These are phyloP conservation scores for Yamagishiella unicocca DNA, from an alignment of 139 green algal species.

Conservation along the genomic window DNA sequence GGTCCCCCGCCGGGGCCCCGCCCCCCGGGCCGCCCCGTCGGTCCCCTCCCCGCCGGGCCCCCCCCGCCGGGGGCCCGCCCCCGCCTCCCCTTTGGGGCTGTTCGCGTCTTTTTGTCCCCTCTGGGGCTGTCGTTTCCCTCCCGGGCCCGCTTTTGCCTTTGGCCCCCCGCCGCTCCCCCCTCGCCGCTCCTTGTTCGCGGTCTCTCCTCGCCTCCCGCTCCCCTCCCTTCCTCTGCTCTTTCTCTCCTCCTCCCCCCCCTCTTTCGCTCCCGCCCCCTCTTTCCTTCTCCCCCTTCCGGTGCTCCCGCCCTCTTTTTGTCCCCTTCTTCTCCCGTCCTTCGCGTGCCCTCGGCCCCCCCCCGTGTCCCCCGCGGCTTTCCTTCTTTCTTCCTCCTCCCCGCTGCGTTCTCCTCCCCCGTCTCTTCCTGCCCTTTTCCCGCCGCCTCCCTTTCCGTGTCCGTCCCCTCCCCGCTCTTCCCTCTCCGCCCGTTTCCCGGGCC, in stretches of 20 bases:
- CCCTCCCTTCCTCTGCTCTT: too few relatives aligned
- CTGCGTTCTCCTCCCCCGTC: not conserved
- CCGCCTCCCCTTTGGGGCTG: not conserved
- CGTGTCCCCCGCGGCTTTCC: not conserved
- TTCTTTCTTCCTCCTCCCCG: not conserved
- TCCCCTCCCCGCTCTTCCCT: not conserved
- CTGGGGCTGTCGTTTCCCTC: not conserved
- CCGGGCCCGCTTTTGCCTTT: not conserved
- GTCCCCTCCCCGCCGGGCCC: too few relatives aligned
- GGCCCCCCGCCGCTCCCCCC: not conserved
- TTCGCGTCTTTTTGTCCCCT: not conserved
- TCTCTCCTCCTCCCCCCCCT: not conserved
- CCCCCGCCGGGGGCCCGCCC: too few relatives aligned
- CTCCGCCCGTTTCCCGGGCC: not conserved
- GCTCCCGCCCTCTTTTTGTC: not conserved
- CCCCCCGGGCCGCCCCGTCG: not conserved
- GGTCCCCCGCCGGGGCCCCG: too few relatives aligned
- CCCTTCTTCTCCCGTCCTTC: not conserved
- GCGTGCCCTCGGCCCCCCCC: not conserved
- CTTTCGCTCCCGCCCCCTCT: not conserved
- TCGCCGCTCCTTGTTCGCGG: not conserved
- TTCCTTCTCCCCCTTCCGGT: not conserved
- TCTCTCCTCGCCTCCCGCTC: not conserved
- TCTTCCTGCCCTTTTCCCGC: not conserved
- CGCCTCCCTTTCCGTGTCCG: not conserved